phyloP scores from a whole-genome alignment of 2,329 filamentous ascomycete genomes.

The Aureobasidium sp. region DNA sequence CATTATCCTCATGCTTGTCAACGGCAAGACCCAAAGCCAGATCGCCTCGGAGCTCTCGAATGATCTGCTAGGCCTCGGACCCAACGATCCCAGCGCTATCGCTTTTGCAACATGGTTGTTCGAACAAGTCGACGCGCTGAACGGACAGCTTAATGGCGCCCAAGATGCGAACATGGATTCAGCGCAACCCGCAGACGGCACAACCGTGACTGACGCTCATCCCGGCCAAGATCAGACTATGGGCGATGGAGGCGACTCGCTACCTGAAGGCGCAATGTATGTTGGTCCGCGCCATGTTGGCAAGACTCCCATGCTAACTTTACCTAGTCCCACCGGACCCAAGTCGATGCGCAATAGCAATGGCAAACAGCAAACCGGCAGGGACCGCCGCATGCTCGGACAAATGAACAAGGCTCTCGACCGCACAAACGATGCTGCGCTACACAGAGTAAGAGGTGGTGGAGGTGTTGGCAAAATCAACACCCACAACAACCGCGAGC shows the following conservation, averaged over 20 bases:
- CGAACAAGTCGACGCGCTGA: constrained; percentile 64
- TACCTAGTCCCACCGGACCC: constrained; percentile 74
- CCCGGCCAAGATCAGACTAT: constrained; percentile 59
- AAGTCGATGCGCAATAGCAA: constrained; percentile 74
- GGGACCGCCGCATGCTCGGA: constrained; percentile 71
- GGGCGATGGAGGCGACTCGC: constrained; percentile 45
- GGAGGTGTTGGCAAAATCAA: constrained; percentile 73
- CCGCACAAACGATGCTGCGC: constrained; percentile 59
- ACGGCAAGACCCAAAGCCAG: constrained; percentile 85
- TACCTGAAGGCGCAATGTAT: constrained; percentile 35
- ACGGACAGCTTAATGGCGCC: constrained; percentile 51
- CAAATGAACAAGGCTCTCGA: constrained; percentile 68
- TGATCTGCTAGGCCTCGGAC: constrained; percentile 72
- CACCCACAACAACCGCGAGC: constrained; percentile 57
- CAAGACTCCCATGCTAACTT: constrained; percentile 14
- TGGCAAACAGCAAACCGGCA: constrained; percentile 14
- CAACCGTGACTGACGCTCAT: background rate
- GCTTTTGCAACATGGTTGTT: constrained; percentile 94
- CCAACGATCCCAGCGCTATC: constrained; percentile 72
- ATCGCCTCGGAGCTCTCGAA: constrained; percentile 81
- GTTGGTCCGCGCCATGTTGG: constrained; percentile 16
- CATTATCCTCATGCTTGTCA: constrained; percentile 93
- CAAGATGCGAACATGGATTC: constrained; percentile 14
- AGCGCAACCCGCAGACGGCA: background rate
- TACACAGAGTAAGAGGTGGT: constrained; percentile 68